phyloP scores from a whole-genome alignment of 2,329 filamentous ascomycete species.

The Colletotrichum coccodes region DNA sequence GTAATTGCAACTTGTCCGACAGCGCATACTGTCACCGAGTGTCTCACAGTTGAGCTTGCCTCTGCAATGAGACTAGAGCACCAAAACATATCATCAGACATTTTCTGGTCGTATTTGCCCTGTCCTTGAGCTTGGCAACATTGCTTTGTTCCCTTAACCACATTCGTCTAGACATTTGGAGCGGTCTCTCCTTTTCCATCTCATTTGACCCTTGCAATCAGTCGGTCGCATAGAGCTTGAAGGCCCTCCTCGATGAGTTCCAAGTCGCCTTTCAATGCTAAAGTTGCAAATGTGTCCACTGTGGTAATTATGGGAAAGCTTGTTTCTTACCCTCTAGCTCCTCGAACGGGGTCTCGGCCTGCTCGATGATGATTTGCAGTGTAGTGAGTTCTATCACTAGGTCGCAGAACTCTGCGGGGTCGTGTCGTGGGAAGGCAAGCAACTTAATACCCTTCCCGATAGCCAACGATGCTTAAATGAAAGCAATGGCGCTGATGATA shows the following conservation, averaged over 20 bases:
- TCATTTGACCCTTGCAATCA: background rate
- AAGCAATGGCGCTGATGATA: conserved; percentile 8
- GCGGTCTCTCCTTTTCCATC: background rate
- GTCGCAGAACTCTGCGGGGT: conserved; percentile 11
- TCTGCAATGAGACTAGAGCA: conserved; percentile 4
- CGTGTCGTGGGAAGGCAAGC: conserved; percentile 1
- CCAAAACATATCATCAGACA: background rate
- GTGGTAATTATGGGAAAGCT: background rate
- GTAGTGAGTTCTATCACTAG: conserved; percentile 2
- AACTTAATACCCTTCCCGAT: conserved; percentile 6
- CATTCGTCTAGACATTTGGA: background rate
- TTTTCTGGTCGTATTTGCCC: background rate
- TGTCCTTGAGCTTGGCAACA: background rate
- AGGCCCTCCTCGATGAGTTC: background rate
- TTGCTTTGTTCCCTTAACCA: conserved; percentile 6
- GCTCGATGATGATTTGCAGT: background rate
- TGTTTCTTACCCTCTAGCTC: background rate
- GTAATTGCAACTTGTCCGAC: background rate
- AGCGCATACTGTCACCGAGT: background rate
- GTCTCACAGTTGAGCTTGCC: background rate
- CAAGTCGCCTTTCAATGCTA: background rate
- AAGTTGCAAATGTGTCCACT: background rate
- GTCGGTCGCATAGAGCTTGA: background rate
- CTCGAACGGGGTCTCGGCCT: background rate
- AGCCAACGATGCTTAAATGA: background rate